Percentiles rank a stretch among this genome's conserved stretches.
These are phyloP conservation scores for Penicillium coprophilum DNA, from an alignment of 495 filamentous ascomycete species.

Conservation along the genomic window DNA sequence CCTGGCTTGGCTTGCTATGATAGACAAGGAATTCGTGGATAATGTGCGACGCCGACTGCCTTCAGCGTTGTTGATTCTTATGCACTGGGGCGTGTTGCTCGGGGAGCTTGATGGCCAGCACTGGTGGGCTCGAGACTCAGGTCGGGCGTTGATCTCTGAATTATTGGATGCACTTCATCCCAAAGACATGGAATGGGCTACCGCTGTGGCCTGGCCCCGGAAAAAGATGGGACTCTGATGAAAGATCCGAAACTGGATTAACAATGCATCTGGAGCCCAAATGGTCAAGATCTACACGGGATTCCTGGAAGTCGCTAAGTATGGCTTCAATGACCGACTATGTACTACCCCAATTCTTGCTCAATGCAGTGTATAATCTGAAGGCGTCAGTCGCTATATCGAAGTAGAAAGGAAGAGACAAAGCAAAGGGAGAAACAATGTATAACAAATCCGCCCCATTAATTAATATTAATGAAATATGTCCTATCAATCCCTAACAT, in stretches of 20 bases:
- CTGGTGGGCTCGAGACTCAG: constrained; percentile 43
- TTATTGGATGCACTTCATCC: constrained; percentile 23
- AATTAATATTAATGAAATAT: too few relatives aligned
- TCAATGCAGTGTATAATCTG: background rate
- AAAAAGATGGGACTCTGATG: constrained; percentile 31
- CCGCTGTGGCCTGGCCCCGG: constrained; percentile 34
- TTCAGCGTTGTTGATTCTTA: constrained; percentile 35
- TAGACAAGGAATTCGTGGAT: constrained; percentile 38
- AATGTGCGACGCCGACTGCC: constrained; percentile 33
- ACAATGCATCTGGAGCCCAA: background rate
- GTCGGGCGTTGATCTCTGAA: constrained; percentile 33
- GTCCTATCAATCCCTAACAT: too few relatives aligned
- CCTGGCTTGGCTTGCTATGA: constrained; percentile 38
- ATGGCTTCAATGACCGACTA: background rate
- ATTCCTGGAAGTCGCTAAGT: background rate
- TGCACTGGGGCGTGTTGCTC: constrained; percentile 42
- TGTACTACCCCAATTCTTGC: background rate
- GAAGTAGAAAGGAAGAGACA: too few relatives aligned
- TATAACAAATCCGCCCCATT: too few relatives aligned
- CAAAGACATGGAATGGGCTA: constrained; percentile 25
- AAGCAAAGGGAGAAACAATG: too few relatives aligned
- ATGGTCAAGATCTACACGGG: background rate
- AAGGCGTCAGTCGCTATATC: background rate
- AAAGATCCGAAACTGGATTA: background rate
- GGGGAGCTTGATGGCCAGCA: constrained; percentile 33